Evolutionary conservation across 345 rosid genomes (phyloP), one percentile per base, ranked within the genome.

Genomic region (Populus tremula): DNA sequence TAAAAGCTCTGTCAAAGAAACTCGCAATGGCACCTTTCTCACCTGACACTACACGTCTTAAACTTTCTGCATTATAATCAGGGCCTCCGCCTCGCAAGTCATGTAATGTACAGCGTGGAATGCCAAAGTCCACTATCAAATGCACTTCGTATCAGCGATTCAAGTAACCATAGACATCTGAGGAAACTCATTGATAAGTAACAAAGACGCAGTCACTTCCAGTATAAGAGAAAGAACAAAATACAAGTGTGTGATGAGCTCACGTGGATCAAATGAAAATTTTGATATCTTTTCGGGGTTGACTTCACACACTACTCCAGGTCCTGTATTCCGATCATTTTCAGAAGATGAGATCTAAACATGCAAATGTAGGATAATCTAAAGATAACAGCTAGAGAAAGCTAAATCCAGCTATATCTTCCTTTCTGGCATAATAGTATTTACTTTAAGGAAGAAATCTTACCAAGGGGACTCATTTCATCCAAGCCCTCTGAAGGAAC

Each of bases 401-500:
- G 66, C 35, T 8, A 59, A 64, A 41, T 25, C 17, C 18, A 49
- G 35, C 16, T 41, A 61, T 18, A 43, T 38, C 39, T 18, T 72
- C 29, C 50, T 9, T 49, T 23, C 23, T 21, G 21, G 61, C 23
- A 10, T n/a, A 59, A 11, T 16, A 27, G 68, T 56, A 65, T 25
- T 36, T 25, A 21, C 65, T 63, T 9, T 69, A 72, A 21, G n/a
- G 36, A 43, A 78, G 43, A 27, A 69, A 76, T 70, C 86, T 79
- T 84, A 91, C 99, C 97, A 0, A 92, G 89, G 35, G 99, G 97
- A 83, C 97, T 96, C 84, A 96, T 96, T 87, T 96, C 99, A 79
- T 94, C 99, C 69, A 96, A 83, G 74, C 99, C 99, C 80, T 87
- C 93, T 20, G 97, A 96, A 84, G 94, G 99, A 76, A 92, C 98